phyloP scores from a whole-genome alignment of 179 eudicot genomes.

The Nepenthes alata region DNA sequence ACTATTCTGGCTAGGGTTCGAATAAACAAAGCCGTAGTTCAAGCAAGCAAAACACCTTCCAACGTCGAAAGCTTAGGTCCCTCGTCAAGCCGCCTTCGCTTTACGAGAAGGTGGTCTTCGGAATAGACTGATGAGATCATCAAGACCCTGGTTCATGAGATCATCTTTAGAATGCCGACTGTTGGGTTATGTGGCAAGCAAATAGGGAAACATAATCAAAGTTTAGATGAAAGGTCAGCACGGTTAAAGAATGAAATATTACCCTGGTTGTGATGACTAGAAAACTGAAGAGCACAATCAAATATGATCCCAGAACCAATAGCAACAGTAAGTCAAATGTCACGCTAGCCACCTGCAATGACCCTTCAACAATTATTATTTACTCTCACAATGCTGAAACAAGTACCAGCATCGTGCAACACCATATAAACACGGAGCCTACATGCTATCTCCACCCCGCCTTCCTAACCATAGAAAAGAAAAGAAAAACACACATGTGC shows the following conservation, averaged over 20 bases:
- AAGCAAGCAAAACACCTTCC: background rate
- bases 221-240: background rate
- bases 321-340: slow-evolving; percentile 84
- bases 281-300: slow-evolving; percentile 80
- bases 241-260: slow-evolving; percentile 5
- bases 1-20: too few relatives aligned
- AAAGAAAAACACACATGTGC: too few relatives aligned
- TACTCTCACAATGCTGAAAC: too few relatives aligned
- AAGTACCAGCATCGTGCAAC: too few relatives aligned
- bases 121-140: slow-evolving; percentile 91
- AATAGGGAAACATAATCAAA: background rate
- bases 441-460: too few relatives aligned
- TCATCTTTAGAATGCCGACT: background rate
- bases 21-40: too few relatives aligned
- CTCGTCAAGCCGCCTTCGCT: slow-evolving; percentile 53
- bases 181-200: too few relatives aligned
- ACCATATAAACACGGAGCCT: too few relatives aligned
- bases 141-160: slow-evolving; percentile 57
- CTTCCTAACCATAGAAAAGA: too few relatives aligned
- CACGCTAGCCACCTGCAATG: slow-evolving; percentile 84
- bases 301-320: slow-evolving; percentile 81
- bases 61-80: slow-evolving; percentile 4
- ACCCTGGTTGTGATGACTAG: slow-evolving; percentile 88
- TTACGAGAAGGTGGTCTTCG: slow-evolving; percentile 91
- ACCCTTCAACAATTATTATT: background rate